phyloP scores from a whole-genome alignment of 148 eudicot genomes.

The Rhododendron vialii region DNA sequence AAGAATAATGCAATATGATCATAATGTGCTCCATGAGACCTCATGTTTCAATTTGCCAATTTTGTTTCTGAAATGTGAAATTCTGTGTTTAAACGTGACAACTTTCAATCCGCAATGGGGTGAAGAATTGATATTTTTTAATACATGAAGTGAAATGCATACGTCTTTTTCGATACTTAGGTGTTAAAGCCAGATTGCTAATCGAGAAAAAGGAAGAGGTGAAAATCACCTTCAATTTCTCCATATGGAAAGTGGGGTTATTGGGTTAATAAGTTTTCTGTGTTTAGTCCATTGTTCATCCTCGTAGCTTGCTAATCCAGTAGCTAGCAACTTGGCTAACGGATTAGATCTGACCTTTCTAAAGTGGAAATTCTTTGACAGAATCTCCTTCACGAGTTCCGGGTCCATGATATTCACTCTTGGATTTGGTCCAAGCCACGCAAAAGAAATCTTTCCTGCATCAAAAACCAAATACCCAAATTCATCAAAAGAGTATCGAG shows the following conservation, averaged over 20 bases:
- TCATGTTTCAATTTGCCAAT: not conserved
- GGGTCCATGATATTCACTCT: slow-evolving; percentile 16
- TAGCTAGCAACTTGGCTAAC: not conserved
- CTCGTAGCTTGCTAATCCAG: slow-evolving; percentile 19
- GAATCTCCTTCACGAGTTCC: slow-evolving; percentile 15
- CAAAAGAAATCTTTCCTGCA: slow-evolving; percentile 14
- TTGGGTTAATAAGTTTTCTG: slow-evolving; percentile 25
- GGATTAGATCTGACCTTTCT: slow-evolving; percentile 15
- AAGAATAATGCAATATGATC: not conserved
- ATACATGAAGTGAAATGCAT: not conserved
- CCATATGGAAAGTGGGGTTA: slow-evolving; percentile 24
- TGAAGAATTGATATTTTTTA: not conserved
- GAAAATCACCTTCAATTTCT: slow-evolving; percentile 28
- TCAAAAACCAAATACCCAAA: not conserved
- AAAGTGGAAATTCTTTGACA: slow-evolving; percentile 7
- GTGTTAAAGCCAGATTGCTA: not conserved
- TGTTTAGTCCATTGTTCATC: slow-evolving; percentile 37
- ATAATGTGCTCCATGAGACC: not conserved
- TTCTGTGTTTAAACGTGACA: not conserved
- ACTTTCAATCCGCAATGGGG: too few species aligned
- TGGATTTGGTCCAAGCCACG: slow-evolving; percentile 3
- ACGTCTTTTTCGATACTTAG: too few species aligned
- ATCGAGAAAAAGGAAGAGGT: not conserved
- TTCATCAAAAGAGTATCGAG: not conserved
- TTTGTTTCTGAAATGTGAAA: not conserved